phyloP scores from a whole-genome alignment of 768 basidiomycete genomes.

The Cystobasidium ongulense region DNA sequence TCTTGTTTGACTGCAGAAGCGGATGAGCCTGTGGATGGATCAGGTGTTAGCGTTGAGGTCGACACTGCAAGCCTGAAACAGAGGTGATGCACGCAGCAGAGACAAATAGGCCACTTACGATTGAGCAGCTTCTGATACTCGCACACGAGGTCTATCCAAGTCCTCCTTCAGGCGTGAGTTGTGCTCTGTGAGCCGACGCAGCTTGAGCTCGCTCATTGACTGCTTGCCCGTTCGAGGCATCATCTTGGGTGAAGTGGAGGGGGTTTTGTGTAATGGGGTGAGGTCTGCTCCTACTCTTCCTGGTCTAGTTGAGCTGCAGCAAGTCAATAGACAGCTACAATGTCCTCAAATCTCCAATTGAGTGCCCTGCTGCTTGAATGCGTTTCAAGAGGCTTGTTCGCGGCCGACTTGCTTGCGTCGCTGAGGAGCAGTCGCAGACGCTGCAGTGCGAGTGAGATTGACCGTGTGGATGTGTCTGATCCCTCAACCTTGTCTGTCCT shows the following conservation, averaged over 20 bases:
- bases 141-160: conserved; percentile 73
- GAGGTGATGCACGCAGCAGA: too few relatives aligned
- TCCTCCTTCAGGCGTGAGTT: conserved; percentile 86
- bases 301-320: not conserved
- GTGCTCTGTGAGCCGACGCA: conserved; percentile 83
- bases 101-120: conserved; percentile 53
- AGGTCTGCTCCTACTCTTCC: not conserved
- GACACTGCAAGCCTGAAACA: not conserved
- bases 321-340: too few relatives aligned
- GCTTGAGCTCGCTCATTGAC: conserved; percentile 96
- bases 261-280: not conserved
- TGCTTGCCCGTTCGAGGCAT: conserved; percentile 53
- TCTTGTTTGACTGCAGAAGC: conserved; percentile 86
- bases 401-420: not conserved
- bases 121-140: conserved; percentile 82
- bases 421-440: too few relatives aligned
- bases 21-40: conserved; percentile 62
- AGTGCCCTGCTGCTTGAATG: not conserved
- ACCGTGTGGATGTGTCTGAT: not conserved
- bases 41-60: not conserved
- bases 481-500: not conserved
- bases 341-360: too few relatives aligned
- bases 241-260: not conserved
- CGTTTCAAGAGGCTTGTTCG: not conserved
- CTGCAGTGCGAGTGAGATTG: not conserved